These are phyloP conservation scores for Microdochium nivale DNA, from an alignment of 2,329 filamentous ascomycete genomes.

Conservation along the genomic window DNA sequence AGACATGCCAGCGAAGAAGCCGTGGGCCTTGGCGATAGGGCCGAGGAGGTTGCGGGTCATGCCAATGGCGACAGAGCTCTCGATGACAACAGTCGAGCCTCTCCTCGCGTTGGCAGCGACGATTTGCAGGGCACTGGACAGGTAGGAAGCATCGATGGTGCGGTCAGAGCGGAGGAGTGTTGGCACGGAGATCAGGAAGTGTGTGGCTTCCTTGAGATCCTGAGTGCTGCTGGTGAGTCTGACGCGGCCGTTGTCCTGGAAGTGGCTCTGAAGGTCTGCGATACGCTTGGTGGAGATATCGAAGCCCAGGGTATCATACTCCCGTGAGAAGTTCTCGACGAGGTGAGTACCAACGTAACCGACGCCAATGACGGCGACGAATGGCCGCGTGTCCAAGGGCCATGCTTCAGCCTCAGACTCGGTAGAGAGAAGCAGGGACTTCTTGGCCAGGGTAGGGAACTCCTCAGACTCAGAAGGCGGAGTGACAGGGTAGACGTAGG, in stretches of 20 bases:
- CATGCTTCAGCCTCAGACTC: background rate
- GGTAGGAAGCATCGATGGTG: conserved; percentile 36
- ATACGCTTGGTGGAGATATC: conserved; percentile 34
- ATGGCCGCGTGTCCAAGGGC: conserved; percentile 9
- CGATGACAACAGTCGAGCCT: conserved; percentile 40
- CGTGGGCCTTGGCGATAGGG: conserved; percentile 29
- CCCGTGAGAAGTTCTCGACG: conserved; percentile 29
- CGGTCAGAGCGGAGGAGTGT: conserved; percentile 38
- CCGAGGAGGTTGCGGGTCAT: conserved; percentile 42
- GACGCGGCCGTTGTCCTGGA: conserved; percentile 15
- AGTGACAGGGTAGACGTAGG: background rate
- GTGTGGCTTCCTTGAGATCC: conserved; percentile 32
- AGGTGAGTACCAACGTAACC: conserved; percentile 45
- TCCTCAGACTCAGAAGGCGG: background rate
- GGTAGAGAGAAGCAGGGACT: background rate
- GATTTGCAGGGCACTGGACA: conserved; percentile 32
- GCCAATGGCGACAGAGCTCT: conserved; percentile 45
- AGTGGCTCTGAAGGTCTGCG: conserved; percentile 19
- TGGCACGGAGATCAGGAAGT: conserved; percentile 46
- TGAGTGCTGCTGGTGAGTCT: conserved; percentile 27
- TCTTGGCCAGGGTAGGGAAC: background rate
- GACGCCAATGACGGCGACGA: conserved; percentile 41
- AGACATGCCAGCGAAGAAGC: conserved; percentile 40
- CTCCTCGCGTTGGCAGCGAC: conserved; percentile 30
- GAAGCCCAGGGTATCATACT: conserved; percentile 35